A percentile compares a stretch with the other conserved stretches of the same genome.
phyloP scores from a whole-genome alignment of 805 yeast genomes.

The Yarrowia bubula region DNA sequence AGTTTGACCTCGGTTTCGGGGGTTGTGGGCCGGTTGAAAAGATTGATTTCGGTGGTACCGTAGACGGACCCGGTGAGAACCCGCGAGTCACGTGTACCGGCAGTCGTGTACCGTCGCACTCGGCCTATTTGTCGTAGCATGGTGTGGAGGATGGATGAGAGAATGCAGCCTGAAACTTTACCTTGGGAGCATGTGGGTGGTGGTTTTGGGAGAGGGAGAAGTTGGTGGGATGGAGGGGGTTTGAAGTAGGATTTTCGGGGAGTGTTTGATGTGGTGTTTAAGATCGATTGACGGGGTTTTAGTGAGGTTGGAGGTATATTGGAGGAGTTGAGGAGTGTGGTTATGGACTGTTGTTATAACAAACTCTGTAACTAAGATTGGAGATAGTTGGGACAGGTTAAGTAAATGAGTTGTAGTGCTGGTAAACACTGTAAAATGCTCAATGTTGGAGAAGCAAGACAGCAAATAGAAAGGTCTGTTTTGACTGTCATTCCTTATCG shows the following conservation, averaged over 20 bases:
- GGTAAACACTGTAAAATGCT: no score
- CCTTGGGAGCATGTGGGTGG: not conserved
- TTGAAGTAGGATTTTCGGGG: not conserved
- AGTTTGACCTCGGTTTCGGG: not conserved
- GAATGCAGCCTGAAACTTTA: not conserved
- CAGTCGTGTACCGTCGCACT: constrained; percentile 30
- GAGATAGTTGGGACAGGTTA: no score
- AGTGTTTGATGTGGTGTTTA: no score
- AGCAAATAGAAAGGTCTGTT: no score
- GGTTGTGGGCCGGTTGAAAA: constrained; percentile 8
- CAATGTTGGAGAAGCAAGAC: no score
- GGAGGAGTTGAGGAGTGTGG: not conserved
- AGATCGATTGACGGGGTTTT: not conserved
- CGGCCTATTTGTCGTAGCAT: not conserved
- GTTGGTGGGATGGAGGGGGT: not conserved
- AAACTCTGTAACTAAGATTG: no score
- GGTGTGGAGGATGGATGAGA: not conserved
- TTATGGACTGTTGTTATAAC: no score
- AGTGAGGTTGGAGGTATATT: not conserved
- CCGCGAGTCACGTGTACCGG: constrained; percentile 27
- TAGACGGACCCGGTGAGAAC: not conserved
- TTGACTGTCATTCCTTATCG: no score
- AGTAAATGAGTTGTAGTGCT: no score
- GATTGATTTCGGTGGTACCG: constrained; percentile 8
- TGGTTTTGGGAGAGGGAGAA: not conserved